phyloP scores from a whole-genome alignment of 2,329 filamentous ascomycete genomes.

The Nigrograna mackinnonii region DNA sequence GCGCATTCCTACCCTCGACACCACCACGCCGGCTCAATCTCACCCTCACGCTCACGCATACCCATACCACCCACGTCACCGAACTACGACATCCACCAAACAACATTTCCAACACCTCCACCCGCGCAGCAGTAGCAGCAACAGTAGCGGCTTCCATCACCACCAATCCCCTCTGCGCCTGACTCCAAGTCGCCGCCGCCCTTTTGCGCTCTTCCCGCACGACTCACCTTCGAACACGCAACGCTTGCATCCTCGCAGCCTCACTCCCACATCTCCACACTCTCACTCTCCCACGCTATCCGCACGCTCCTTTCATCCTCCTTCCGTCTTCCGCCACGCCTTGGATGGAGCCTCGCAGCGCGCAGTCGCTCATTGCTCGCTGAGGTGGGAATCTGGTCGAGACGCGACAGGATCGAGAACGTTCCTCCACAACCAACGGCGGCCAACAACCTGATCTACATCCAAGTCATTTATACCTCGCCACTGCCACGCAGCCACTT shows the following conservation, averaged over 20 bases:
- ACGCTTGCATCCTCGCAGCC: slow-evolving; percentile 19
- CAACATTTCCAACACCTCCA: too few species aligned
- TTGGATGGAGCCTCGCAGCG: slow-evolving; percentile 29
- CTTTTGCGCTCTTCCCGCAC: too few species aligned
- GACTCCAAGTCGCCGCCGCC: too few species aligned
- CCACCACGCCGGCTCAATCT: too few species aligned
- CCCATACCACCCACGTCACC: too few species aligned
- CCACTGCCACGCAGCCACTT: slow-evolving; percentile 10
- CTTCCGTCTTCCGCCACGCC: not conserved
- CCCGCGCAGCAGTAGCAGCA: too few species aligned
- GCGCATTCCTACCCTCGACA: too few species aligned
- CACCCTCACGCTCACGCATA: too few species aligned
- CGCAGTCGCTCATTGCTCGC: slow-evolving; percentile 29
- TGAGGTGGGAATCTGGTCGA: slow-evolving; percentile 26
- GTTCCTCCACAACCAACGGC: slow-evolving; percentile 6
- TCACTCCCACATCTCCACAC: slow-evolving; percentile 9
- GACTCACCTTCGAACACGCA: too few species aligned
- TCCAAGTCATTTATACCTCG: slow-evolving; percentile 33
- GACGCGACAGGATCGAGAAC: slow-evolving; percentile 16
- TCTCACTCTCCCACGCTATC: not conserved
- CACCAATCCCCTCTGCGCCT: too few species aligned
- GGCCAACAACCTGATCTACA: slow-evolving; percentile 18
- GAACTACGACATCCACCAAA: too few species aligned
- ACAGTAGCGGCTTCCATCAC: too few species aligned
- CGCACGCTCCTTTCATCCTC: not conserved